Base-by-base conservation (phyloP, 306 rosid genomes). In the Quercus aquifolioides region DNA sequence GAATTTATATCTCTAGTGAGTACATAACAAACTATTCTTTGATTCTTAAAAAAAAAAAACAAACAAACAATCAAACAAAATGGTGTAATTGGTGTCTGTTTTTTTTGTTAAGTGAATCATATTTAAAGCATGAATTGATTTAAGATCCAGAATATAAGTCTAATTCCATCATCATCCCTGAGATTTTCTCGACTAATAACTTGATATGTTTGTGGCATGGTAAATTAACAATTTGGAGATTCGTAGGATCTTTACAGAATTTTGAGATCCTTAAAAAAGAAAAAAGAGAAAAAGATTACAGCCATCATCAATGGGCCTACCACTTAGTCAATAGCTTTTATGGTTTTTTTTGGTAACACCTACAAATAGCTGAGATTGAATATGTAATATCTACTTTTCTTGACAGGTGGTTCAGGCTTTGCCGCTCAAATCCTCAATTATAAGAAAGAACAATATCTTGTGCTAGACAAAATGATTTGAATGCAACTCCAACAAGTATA, bases 391-490 rank as follows among this genome's bases (percentile, higher is more conserved):
- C 79, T 25, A 54, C 69, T 20, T 83, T 81, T 77, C 72, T 82
- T 73, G 59, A 79, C 79, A 55, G 57, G 73, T 85, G 76, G 74
- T 55, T 55, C 67, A 54, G 56, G 63, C 23, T 71, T 85, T 74
- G 56, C 83, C 87, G 67, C 78, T 56, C 58, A 85, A 76, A 43
- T 79, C 74, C 64, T 80, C 76, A 81, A 85, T 83, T 75, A 84
- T 77, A 79, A 62, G 71, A 56, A 38, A 58, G 79, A 81, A 72
- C 52, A 81, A 81, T 75, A 82, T 51, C 10, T 89, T 75, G 88
- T 91, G 90, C 86, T 78, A 75, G 96, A 91, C 96, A 91, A 84
- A 84, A 89, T 89, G 88, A 91, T 91, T 86, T 49, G 72, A 76
- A 75, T 79, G 77, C 82, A 71, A 75, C 79, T 79, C 74, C 79